Evolutionary conservation across 202 grass and related monocot species (phyloP), one percentile per base, ranked within the genome.

Genomic region (Alloteropsis angusta): DNA sequence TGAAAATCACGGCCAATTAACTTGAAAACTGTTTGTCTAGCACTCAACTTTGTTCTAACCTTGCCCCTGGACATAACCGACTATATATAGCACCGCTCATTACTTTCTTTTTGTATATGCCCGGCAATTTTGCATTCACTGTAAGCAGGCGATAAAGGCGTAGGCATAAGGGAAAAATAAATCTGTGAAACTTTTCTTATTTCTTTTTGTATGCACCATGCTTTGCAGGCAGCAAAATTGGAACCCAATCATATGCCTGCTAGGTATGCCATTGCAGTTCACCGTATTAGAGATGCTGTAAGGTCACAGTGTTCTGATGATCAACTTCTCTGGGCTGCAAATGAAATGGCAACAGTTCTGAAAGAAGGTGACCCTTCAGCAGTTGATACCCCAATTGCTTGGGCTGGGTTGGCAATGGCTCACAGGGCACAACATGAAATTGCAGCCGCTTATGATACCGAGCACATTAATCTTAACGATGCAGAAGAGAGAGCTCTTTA

Each of bases 161-260:
- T 77, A 26, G 30, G 13, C 64, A 37, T 60, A 65, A 42, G 36
- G 8, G n/a, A 59, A 12, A 74, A 62, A 11, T 25, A 57, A 50
- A 46, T 16, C 41, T 85, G 9, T 81, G 18, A 34, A 50, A 28
- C 11, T 43, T 39, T 30, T 73, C 32, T 52, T 62, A 63, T 50
- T 6, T 48, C 5, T n/a, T 34, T 71, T 11, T 71, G 46, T 36
- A 52, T 57, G 13, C 15, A 37, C 34, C 77, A 46, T 77, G 58
- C 38, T 81, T 77, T 52, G n/a, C 72, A 98, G 96, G 96, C 96
- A 87, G 91, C 88, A 38, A 93, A 88, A 79, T 85, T 95, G 61
- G 96, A 98, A 76, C 96, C 96, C 71, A 93, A 82, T 85, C 92
- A 98, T 84, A 98, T 95, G 96, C 85, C 96, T 82, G 86, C 86